Conservation (phyloP, 1,139 yeast genomes). For the Pichia sp. region DNA sequence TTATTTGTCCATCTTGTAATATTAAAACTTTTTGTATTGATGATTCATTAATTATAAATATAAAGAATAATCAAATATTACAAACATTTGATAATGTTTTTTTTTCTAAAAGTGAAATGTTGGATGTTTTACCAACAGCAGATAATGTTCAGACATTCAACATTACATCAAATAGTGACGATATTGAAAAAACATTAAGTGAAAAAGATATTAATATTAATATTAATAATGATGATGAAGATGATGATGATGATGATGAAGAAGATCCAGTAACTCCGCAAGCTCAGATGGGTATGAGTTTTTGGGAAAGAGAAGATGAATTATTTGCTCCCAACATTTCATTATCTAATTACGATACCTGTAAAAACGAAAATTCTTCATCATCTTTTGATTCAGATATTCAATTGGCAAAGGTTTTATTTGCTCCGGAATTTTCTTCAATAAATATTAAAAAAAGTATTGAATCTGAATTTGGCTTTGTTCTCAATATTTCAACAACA, state of each 20-base stretch:
- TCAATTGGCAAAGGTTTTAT: constrained; percentile 12
- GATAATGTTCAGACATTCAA: constrained; percentile 1
- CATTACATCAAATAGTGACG: not conserved
- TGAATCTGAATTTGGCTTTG: constrained; percentile 17
- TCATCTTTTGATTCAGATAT: constrained; percentile 6
- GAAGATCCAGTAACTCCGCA: constrained; percentile 18
- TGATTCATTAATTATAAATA: not conserved
- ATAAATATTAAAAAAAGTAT: constrained; percentile 1
- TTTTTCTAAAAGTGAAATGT: constrained; percentile 1
- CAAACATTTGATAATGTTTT: constrained; percentile 1
- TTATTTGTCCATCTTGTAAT: constrained; percentile 16
- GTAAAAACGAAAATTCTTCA: not conserved
- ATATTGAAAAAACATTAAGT: not conserved
- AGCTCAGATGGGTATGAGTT: constrained; percentile 17
- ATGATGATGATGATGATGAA: not conserved
- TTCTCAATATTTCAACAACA: constrained; percentile 21
- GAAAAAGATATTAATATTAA: not conserved
- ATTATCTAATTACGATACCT: not conserved
- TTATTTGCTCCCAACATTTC: not conserved
- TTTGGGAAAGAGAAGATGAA: constrained; percentile 14
- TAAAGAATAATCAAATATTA: not conserved
- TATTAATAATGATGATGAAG: not conserved
- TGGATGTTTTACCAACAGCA: constrained; percentile 1
- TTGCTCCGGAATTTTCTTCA: constrained; percentile 17
- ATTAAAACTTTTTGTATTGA: constrained; percentile 3